Base-by-base conservation (phyloP, 345 rosid genomes). In the Gossypium raimondii region DNA sequence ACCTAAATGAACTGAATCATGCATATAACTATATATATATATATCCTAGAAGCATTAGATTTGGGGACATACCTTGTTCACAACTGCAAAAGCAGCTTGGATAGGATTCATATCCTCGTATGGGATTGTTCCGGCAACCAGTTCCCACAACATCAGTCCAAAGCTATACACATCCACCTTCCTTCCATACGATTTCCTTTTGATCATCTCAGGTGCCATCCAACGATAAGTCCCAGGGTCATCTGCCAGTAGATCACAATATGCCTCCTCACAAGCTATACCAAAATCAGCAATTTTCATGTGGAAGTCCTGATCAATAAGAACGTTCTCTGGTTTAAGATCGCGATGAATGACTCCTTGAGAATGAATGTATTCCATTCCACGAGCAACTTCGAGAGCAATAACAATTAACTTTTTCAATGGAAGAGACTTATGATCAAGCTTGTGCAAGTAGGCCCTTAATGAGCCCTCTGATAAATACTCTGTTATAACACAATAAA, bases 181-280 rank as follows among this genome's bases (percentile, higher is more conserved):
- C 73, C 85, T 82, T 27, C 98, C 97, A 61, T 92, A 88, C 16
- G 97, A 77, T 85, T 92, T 93, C 71, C 86, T 85, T 77, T 92
- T 96, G 4, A 96, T 96, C 99, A 96, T 96, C 81, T 96, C 99
- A 56, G 99, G 99, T 73, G 99, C 99, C 99, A 96, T 96, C 99
- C 99, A 96, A 59, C 99, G 87, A 55, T 90, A 96, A 18, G 99
- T 96, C 38, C 99, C 99, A 1, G 97, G 99, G 75, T 96, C 99
- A 80, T 96, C 99, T 34, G 92, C 91, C 81, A 90, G 75, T 43
- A 78, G 76, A 77, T 93, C 98, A 80, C 97, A 96, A 76, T 83
- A 79, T 60, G 87, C 89, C 81, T 89, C 97, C 76, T 93, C 97
- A 73, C 99, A 93, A 6, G 98, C 99, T 78, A 96, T 96, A 29